phyloP scores from a whole-genome alignment of 2,329 filamentous ascomycete genomes.

The Cladosporium sp. region DNA sequence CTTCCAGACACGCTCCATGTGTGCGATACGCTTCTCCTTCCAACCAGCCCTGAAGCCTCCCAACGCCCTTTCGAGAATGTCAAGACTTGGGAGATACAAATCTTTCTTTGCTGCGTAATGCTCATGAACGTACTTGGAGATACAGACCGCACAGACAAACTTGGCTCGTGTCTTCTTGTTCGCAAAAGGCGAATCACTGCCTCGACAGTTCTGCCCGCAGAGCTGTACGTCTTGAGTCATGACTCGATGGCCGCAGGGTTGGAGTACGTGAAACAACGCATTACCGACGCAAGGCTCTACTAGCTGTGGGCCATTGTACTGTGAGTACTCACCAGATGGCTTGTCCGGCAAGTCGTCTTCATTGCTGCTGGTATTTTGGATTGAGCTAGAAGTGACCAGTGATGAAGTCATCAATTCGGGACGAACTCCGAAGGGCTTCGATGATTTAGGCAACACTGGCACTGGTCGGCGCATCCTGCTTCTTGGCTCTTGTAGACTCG shows the following conservation, averaged over 20 bases:
- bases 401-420: slow-evolving; percentile 6
- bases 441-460: neutral
- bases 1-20: slow-evolving; percentile 18
- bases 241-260: slow-evolving; percentile 26
- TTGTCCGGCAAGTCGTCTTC: neutral
- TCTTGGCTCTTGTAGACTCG: neutral
- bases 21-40: slow-evolving; percentile 13
- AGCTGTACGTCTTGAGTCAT: slow-evolving; percentile 21
- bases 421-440: neutral
- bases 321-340: slow-evolving; percentile 1
- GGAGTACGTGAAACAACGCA: slow-evolving; percentile 20
- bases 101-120: slow-evolving; percentile 22
- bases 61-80: slow-evolving; percentile 17
- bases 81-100: slow-evolving; percentile 17
- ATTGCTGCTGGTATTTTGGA: neutral
- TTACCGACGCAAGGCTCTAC: slow-evolving; percentile 20
- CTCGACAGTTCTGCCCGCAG: slow-evolving; percentile 24
- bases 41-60: slow-evolving; percentile 19
- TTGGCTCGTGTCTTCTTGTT: slow-evolving; percentile 17
- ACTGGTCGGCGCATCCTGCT: neutral
- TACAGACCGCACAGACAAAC: slow-evolving; percentile 25
- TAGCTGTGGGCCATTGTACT: slow-evolving; percentile 19
- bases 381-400: neutral
- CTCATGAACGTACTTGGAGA: slow-evolving; percentile 20
- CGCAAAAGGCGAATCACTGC: slow-evolving; percentile 15